Base-by-base conservation (phyloP, 495 filamentous ascomycete species). In the Penicillium turbatum region DNA sequence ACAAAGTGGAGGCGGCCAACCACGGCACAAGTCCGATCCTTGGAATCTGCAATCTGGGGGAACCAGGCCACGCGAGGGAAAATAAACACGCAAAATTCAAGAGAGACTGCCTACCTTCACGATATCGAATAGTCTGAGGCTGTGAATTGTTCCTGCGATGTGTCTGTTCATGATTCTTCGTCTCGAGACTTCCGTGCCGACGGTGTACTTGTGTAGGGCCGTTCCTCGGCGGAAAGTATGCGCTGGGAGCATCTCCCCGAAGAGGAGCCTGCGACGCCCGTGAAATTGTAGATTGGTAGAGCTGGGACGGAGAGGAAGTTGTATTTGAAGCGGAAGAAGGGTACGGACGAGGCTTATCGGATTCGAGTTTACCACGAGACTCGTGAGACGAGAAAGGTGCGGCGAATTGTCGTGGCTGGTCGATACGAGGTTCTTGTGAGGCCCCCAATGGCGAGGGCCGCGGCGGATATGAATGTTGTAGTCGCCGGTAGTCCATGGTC, bases 301-400 rank as follows among this genome's bases (percentile, higher is more conserved):
- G 37, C 36, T 56, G 59, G 29, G 64, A 48, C 19, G 53, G 27
- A 45, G 63, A 51, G 53, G 47, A 3, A 13, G 57, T 48, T 0
- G 51, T 12, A 3, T 36, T 47, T 21, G 62, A 59, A 6, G 61
- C 50, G 6, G 58, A 45, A 1, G 62, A 43, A 26, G 60, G 26
- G 48, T 69, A 66, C 9, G 58, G 44, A 11, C 65, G 66, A 45
- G 62, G 37, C 36, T 68, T 66, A 11, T 73, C 68, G 35, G 47
- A 44, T 27, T 68, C 64, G 11, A 48, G 53, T 45, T 53, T 66
- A 40, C 47, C 30, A 26, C 60, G 56, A 32, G 63, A 42, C 52
- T 70, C 68, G 26, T 47, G 53, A 37, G 48, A 53, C 42, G 54
- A 27, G n/a, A 35, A 32, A 50, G 40, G 40, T 31, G 43, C 13